Evolutionary conservation across 768 basidiomycete species (phyloP), one percentile per base, ranked within the genome.

Genomic region (Leccinellum albellum): DNA sequence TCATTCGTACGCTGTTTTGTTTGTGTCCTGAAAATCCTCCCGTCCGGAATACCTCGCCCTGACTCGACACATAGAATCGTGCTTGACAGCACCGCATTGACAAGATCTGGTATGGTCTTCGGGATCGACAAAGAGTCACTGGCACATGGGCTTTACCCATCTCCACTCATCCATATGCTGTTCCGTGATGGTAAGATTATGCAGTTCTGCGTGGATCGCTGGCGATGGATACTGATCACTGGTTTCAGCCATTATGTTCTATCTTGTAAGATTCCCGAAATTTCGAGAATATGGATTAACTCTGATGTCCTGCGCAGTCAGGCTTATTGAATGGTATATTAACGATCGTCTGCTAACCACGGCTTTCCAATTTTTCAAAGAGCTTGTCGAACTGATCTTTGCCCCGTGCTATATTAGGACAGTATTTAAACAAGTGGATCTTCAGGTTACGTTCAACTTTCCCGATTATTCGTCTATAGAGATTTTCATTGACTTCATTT

Each of bases 171-270:
- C 6, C 45, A 4, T 17, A 24, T 56, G 0, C 64, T 65, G n/a
- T n/a, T 60, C 13, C 52, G 64, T 1, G 59, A 60, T 14, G 53
- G 59, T 58, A 48, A 47, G 57, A 26, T n/a, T 20, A n/a, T n/a
- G n/a, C 37, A 29, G 13, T 7, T 15, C 17, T 6, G 13, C 6
- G 4, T 21, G 8, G 6, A 26, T 47, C 23, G 21, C 46, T 31
- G n/a, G 1, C 9, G 23, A 23, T 5, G 12, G 6, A 37, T 21
- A 13, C 15, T 60, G 51, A 60, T 26, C 1, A 3, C 6, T 37
- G 10, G 37, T 8, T 44, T 46, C n/a, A 61, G 61, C 58, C 21
- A 5, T 53, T 14, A 2, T 54, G 6, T 62, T 60, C 47, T 60
- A 56, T 29, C 7, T 26, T 15, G 46, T 47, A 47, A 47, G 46